Conservation (phyloP, 139 green algal genomes). For the Chlamydomonas incerta region DNA sequence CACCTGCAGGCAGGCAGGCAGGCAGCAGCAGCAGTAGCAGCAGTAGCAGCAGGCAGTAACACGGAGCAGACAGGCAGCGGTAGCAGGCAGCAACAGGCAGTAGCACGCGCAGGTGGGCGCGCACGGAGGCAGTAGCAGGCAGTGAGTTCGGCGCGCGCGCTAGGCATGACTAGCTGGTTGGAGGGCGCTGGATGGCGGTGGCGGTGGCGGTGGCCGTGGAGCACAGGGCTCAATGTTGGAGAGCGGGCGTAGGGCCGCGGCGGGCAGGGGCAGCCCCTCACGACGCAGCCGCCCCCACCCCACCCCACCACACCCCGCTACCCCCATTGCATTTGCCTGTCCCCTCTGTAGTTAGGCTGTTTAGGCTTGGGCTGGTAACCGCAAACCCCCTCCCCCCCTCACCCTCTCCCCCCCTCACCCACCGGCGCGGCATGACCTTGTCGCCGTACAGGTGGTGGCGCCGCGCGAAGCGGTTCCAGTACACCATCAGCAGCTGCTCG, state of each 20-base stretch:
- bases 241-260: background rate
- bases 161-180: too few species aligned
- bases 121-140: too few species aligned
- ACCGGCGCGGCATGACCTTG: background rate
- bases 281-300: background rate
- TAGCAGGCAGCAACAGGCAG: too few species aligned
- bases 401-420: background rate
- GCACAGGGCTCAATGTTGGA: too few species aligned
- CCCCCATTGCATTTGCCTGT: background rate
- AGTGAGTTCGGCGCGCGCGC: too few species aligned
- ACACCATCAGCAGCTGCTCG: constrained; percentile 2
- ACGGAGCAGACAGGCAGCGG: too few species aligned
- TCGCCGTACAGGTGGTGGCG: background rate
- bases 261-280: background rate
- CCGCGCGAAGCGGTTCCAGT: constrained; percentile 22
- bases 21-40: too few species aligned
- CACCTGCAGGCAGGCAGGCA: background rate
- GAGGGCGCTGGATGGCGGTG: too few species aligned
- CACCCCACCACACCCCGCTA: background rate
- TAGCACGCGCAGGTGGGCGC: too few species aligned
- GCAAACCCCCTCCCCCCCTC: background rate
- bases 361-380: too few species aligned
- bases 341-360: background rate
- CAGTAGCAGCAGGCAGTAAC: too few species aligned
- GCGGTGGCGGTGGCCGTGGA: too few species aligned